Base-by-base conservation (phyloP, 2,329 filamentous ascomycete species). In the Pestalotiopsis sp. region DNA sequence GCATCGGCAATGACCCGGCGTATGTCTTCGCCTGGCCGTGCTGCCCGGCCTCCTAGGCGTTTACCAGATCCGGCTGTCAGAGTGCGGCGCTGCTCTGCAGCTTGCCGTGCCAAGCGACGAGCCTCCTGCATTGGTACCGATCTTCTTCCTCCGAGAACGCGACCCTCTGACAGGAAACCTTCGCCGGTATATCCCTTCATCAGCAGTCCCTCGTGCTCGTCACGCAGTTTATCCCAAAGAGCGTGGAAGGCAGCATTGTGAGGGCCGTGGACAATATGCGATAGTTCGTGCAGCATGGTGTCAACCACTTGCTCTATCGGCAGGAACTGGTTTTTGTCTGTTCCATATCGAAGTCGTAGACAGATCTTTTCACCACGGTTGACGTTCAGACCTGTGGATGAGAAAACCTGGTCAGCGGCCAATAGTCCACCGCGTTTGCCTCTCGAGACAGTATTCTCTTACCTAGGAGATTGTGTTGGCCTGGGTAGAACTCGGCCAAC, bases 271-370 rank as follows among this genome's bases (percentile, higher is more conserved):
- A 94, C 88, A 72, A 92, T 97, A 76, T 98, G 95, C n/a, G 90
- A 91, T 2, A 98, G 88, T 84, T 98, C 95, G 78, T 98, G 95
- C 23, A 98, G 88, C 90, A 98, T 92, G 0, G 95, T 98, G 79
- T 98, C 94, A 58, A 94, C 86, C 7, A 97, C 87, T 72, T 92
- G 85, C 76, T 98, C 94, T 68, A 95, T 82, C 1, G 92, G 91
- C 23, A 97, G 80, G 75, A 98, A 98, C 74, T 93, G 90, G 52
- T 84, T 89, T 11, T 88, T 86, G 77, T 97, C 93, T 74, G 88
- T 85, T 5, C 92, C 84, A 79, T 96, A 91, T 68, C 95, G 91
- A 69, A 98, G 83, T 58, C 95, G 90, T 25, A 98, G 84, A 71
- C 93, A 92, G 72, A 98, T 97, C 77, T 91, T 92, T 76, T 91